Base-by-base conservation (phyloP, 257 asterid species). In the Leptodermis oblonga region DNA sequence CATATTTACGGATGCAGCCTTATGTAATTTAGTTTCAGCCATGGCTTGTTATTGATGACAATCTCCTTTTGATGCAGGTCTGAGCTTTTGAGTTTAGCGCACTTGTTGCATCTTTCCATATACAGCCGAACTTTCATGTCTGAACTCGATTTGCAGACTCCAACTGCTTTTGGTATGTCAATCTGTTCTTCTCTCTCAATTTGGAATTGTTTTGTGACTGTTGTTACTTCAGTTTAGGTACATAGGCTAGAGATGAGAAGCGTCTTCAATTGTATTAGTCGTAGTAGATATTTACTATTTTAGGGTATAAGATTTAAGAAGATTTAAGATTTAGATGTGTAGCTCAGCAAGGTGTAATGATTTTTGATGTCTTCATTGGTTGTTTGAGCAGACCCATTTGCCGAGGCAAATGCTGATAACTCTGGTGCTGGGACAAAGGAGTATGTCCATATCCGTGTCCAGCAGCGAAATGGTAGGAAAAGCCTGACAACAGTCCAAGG, bases 371-470 rank as follows among this genome's bases (percentile, higher is more conserved):
- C n/a, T 65, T 3, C 20, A 39, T 71, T 56, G n/a, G 26, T 23
- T 20, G 36, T 25, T 51, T 65, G 13, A 8, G n/a, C 66, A 83
- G 88, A 83, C 76, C 88, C 86, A 62, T 83, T 83, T 61, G 88
- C 84, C 61, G 88, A 81, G 77, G 84, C 86, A 76, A 83, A 83
- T 83, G 84, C 84, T 81, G 86, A 70, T 13, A 78, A 83, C 71
- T 76, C 88, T 43, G 88, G 83, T 69, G 84, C 84, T 63, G 86
- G 88, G 68, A 23, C 88, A 76, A 83, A 81, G 70, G 88, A 83
- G 28, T 81, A 81, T 74, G 82, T 83, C 66, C 86, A 83, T 60
- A 83, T 83, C 39, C 86, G 82, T 45, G 49, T 60, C 43, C 87
- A 83, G 30, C 88, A 81, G 48, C 74, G 86, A 17, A 83, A 83